Conservation (phyloP, 2,329 filamentous ascomycete species). For the Cladosporium sp. region DNA sequence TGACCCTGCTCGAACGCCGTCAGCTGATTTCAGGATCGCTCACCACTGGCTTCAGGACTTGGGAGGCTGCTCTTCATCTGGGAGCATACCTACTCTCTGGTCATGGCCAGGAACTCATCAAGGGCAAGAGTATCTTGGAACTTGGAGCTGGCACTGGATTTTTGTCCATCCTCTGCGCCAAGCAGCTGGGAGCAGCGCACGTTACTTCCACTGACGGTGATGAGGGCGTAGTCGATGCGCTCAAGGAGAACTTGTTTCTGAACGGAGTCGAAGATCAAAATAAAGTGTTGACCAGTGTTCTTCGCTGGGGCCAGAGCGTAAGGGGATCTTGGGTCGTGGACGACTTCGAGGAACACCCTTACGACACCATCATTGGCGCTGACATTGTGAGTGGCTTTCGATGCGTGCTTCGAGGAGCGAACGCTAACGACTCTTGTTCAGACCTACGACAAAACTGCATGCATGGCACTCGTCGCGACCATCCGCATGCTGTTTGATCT, state of each 20-base stretch:
- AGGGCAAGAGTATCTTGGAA: slow-evolving; percentile 60
- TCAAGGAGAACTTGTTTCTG: slow-evolving; percentile 64
- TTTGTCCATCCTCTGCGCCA: slow-evolving; percentile 69
- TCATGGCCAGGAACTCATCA: slow-evolving; percentile 45
- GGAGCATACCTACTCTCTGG: slow-evolving; percentile 60
- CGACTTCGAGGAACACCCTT: slow-evolving; percentile 40
- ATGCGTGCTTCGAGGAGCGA: slow-evolving; percentile 2
- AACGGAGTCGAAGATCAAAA: slow-evolving; percentile 57
- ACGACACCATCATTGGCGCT: slow-evolving; percentile 67
- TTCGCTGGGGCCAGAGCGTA: slow-evolving; percentile 62
- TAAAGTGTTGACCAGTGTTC: slow-evolving; percentile 48
- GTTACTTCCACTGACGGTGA: slow-evolving; percentile 72
- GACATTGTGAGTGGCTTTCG: slow-evolving; percentile 56
- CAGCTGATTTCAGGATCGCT: slow-evolving; percentile 65
- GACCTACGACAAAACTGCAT: slow-evolving; percentile 66
- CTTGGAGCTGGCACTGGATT: slow-evolving; percentile 75
- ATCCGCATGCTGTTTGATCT: slow-evolving; percentile 58
- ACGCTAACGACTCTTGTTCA: slow-evolving; percentile 29
- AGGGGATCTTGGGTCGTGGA: slow-evolving; percentile 56
- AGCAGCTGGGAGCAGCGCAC: slow-evolving; percentile 55
- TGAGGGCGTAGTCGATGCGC: slow-evolving; percentile 63
- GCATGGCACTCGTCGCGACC: slow-evolving; percentile 62
- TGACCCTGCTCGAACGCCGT: slow-evolving; percentile 67
- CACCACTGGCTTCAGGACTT: slow-evolving; percentile 73
- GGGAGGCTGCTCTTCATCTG: slow-evolving; percentile 74